These are phyloP conservation scores for Suillus lakei DNA, from an alignment of 768 basidiomycete genomes.

Conservation along the genomic window DNA sequence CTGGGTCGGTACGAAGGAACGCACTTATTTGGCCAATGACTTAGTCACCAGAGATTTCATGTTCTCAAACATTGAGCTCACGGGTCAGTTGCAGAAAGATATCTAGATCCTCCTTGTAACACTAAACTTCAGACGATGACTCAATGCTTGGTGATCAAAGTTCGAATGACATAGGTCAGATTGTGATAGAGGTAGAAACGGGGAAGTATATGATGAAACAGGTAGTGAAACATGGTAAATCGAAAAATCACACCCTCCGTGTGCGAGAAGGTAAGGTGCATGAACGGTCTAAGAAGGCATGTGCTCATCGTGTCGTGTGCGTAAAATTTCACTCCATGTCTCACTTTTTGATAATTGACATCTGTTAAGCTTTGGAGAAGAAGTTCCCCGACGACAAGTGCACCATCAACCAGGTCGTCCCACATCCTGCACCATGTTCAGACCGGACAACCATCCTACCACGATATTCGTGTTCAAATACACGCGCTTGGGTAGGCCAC, in stretches of 20 bases:
- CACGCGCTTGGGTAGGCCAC: slow-evolving; percentile 17
- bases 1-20: background rate
- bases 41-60: slow-evolving; percentile 11
- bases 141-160: slow-evolving; percentile 14
- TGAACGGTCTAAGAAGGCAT: slow-evolving; percentile 27
- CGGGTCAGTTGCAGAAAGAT: slow-evolving; percentile 13
- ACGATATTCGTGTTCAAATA: slow-evolving; percentile 27
- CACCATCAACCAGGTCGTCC: background rate
- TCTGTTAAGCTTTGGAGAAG: slow-evolving; percentile 18
- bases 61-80: slow-evolving; percentile 23
- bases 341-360: background rate
- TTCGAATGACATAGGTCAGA: slow-evolving; percentile 21
- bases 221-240: accelerated
- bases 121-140: slow-evolving; percentile 25
- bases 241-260: too few relatives aligned
- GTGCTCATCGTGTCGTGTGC: slow-evolving; percentile 23
- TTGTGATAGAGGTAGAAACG: slow-evolving; percentile 8
- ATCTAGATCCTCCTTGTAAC: background rate
- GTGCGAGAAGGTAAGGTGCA: slow-evolving; percentile 18
- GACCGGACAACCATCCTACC: slow-evolving; percentile 8
- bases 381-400: background rate
- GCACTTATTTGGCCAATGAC: background rate
- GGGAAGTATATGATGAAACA: background rate
- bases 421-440: background rate
- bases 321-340: background rate